Evolutionary conservation across 352 stramenopile species (phyloP).

Genomic region (Phytophthora multivora): DNA sequence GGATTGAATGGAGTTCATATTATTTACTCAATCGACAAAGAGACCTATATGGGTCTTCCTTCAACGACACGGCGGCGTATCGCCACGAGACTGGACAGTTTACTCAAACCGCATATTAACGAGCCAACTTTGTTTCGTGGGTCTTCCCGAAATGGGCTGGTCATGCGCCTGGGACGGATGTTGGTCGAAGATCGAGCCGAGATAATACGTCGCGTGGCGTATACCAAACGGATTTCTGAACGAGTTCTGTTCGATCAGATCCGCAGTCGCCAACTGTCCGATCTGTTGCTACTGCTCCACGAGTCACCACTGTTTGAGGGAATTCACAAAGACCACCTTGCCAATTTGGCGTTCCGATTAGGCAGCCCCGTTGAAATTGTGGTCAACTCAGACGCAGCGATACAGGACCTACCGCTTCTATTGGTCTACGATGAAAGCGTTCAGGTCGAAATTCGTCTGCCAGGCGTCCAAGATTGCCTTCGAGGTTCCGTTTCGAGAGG

Average conservation of each 20-base stretch:
- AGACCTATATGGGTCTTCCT: slow-evolving; percentile 8
- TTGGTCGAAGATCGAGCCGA: slow-evolving; percentile 43
- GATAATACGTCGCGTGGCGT: slow-evolving; percentile 36
- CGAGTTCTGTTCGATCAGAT: slow-evolving; percentile 17
- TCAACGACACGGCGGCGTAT: slow-evolving; percentile 14
- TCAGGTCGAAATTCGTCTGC: slow-evolving; percentile 18
- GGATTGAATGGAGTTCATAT: background rate
- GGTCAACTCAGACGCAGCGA: background rate
- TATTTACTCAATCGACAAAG: slow-evolving; percentile 19
- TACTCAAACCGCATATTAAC: slow-evolving; percentile 16
- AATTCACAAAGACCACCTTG: slow-evolving; percentile 17
- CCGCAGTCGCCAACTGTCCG: slow-evolving; percentile 10
- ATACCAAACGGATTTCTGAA: slow-evolving; percentile 26
- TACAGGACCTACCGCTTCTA: slow-evolving; percentile 13
- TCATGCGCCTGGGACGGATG: slow-evolving; percentile 27
- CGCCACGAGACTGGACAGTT: slow-evolving; percentile 8
- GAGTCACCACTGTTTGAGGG: slow-evolving; percentile 21
- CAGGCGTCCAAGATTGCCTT: background rate
- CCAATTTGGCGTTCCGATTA: slow-evolving; percentile 22
- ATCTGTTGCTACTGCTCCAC: slow-evolving; percentile 19
- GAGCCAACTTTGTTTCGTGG: slow-evolving; percentile 12
- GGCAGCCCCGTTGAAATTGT: slow-evolving; percentile 15
- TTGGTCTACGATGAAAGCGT: slow-evolving; percentile 18
- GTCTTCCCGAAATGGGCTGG: slow-evolving; percentile 14
- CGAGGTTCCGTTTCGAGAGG: slow-evolving; percentile 17